phyloP scores from a whole-genome alignment of 2,329 filamentous ascomycete genomes.

The Colletotrichum chlorophyti region DNA sequence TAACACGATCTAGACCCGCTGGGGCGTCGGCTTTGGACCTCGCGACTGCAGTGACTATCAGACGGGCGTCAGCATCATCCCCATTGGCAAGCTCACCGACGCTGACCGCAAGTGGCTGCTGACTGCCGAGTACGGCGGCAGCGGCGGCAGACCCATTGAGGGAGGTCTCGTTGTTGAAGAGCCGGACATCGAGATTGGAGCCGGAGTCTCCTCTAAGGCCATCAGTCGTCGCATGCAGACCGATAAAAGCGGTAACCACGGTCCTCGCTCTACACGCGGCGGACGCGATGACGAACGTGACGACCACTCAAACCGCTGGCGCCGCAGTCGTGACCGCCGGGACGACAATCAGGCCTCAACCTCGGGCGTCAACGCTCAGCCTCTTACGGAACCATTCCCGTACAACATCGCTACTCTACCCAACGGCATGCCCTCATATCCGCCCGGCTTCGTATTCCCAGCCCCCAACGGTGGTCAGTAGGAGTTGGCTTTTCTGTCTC shows the following conservation, averaged over 20 bases:
- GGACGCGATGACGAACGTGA: conserved; percentile 45
- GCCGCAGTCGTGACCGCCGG: conserved; percentile 36
- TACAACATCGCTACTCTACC: conserved; percentile 48
- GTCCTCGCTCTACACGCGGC: conserved; percentile 66
- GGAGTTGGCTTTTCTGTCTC: background rate
- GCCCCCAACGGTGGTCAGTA: conserved; percentile 35
- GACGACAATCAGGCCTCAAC: conserved; percentile 35
- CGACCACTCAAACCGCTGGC: conserved; percentile 37
- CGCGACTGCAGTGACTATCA: conserved; percentile 97
- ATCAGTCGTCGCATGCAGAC: conserved; percentile 75
- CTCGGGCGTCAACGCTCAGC: conserved; percentile 31
- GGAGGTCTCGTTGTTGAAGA: conserved; percentile 91
- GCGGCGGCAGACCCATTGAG: conserved; percentile 82
- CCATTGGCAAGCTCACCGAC: conserved; percentile 90
- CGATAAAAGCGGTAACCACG: conserved; percentile 69
- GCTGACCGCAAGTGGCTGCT: conserved; percentile 98
- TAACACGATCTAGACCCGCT: conserved; percentile 71
- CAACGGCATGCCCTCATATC: conserved; percentile 51
- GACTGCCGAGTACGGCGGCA: conserved; percentile 91
- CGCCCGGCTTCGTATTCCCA: conserved; percentile 46
- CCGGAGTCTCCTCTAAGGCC: conserved; percentile 94
- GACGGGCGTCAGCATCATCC: conserved; percentile 90
- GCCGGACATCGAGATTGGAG: conserved; percentile 97
- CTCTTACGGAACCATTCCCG: conserved; percentile 40
- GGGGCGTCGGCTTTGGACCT: conserved; percentile 97